phyloP scores from a whole-genome alignment of 2,329 filamentous ascomycete genomes.

The Pseudogymnoascus sp. region DNA sequence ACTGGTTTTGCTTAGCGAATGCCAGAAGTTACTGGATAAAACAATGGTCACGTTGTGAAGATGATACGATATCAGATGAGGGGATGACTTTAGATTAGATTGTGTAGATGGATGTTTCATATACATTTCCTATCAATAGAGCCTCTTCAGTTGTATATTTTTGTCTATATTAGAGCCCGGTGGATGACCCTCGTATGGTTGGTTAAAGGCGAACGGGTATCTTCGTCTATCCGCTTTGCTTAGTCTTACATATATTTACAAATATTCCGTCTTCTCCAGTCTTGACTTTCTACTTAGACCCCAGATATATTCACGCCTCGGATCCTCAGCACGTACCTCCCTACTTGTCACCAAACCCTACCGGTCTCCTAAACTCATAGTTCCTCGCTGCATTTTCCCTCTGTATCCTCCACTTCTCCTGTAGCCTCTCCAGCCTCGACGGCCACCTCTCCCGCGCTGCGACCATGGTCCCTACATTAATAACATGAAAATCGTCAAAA shows the following conservation, averaged over 20 bases:
- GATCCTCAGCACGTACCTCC: background rate
- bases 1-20: background rate
- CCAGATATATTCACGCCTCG: background rate
- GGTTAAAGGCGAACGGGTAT: background rate
- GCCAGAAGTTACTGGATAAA: conserved; percentile 14
- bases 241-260: conserved; percentile 3
- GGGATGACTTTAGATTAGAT: conserved; percentile 4
- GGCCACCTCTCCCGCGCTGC: background rate
- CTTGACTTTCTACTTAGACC: background rate
- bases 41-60: conserved; percentile 18
- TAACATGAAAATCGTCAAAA: conserved; percentile 52
- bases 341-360: background rate
- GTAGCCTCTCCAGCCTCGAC: background rate
- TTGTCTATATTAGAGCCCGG: background rate
- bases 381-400: conserved; percentile 20
- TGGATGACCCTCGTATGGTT: background rate
- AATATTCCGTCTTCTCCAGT: background rate
- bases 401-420: conserved; percentile 21
- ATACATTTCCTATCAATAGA: background rate
- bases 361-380: background rate
- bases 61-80: conserved; percentile 4
- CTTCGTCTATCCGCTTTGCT: background rate
- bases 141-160: conserved; percentile 3
- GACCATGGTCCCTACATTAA: background rate
- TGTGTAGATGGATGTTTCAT: conserved; percentile 3